A percentile compares a stretch with the other conserved stretches of the same genome.
These are phyloP conservation scores for Pisolithus thermaeus DNA, from an alignment of 1,284 basidiomycete species.

Conservation along the genomic window DNA sequence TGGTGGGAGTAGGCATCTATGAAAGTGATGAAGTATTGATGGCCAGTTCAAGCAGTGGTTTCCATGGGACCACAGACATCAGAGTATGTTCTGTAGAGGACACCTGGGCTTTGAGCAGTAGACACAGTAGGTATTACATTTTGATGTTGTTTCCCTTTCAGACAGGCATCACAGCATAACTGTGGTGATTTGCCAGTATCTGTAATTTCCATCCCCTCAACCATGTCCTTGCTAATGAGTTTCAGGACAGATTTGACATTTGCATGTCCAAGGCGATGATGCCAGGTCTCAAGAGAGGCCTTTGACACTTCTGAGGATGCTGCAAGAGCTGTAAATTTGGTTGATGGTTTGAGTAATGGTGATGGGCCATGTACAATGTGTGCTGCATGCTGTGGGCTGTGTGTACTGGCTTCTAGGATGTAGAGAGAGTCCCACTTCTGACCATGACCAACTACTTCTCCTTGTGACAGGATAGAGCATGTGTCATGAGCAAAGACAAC, in stretches of 20 bases:
- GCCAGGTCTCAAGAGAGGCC: conserved; percentile 4
- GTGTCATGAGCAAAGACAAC: neutral
- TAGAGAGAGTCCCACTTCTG: neutral
- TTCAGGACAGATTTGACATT: conserved; percentile 1
- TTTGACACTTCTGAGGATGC: neutral
- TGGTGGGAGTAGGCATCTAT: conserved; percentile 7
- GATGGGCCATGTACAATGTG: neutral
- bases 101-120: neutral
- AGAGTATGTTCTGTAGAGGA: conserved; percentile 2
- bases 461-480: neutral
- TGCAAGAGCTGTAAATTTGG: neutral
- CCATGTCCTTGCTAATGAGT: conserved; percentile 7
- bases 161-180: neutral
- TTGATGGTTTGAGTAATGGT: neutral
- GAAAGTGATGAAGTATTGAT: conserved; percentile 6
- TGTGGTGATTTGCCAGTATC: conserved; percentile 1
- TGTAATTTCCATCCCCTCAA: conserved; percentile 9
- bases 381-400: neutral
- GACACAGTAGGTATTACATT: neutral
- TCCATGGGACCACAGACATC: conserved; percentile 6
- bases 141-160: neutral
- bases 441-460: neutral
- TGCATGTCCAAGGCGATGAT: conserved; percentile 6
- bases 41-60: neutral
- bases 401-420: neutral